Evolutionary conservation across 768 basidiomycete species (phyloP).

Genomic region (Mycena albidolilacea): DNA sequence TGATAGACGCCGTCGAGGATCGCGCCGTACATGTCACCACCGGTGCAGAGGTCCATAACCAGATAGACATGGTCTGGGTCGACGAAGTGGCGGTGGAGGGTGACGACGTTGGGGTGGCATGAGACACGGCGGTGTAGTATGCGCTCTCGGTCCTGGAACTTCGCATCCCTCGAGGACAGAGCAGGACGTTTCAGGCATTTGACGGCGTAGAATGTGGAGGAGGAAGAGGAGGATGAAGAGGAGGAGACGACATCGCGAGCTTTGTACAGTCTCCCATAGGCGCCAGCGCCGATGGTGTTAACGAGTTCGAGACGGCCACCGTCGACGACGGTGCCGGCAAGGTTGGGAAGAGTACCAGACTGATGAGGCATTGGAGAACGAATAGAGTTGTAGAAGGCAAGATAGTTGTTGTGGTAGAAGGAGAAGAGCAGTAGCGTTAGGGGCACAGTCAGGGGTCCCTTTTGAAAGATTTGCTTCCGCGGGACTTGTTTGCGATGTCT

Average conservation of each 20-base stretch:
- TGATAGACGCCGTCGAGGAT: conserved; percentile 59
- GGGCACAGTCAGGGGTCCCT: too few relatives aligned
- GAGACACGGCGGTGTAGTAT: conserved; percentile 50
- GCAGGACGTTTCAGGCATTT: conserved; percentile 65
- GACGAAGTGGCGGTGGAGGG: conserved; percentile 64
- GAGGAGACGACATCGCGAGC: conserved; percentile 25
- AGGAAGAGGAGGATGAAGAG: not conserved
- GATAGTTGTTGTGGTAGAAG: too few relatives aligned
- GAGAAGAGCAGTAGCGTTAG: too few relatives aligned
- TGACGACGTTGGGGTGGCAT: conserved; percentile 60
- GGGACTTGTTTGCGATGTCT: too few relatives aligned
- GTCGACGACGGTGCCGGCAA: conserved; percentile 26
- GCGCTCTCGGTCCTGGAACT: conserved; percentile 67
- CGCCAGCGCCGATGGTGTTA: conserved; percentile 35
- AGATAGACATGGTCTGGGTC: conserved; percentile 65
- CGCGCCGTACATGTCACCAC: conserved; percentile 64
- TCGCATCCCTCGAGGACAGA: conserved; percentile 55
- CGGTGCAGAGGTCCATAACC: conserved; percentile 52
- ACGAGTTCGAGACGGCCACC: conserved; percentile 33
- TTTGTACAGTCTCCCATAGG: conserved; percentile 38
- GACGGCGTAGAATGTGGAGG: conserved; percentile 53
- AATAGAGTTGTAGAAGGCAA: too few relatives aligned
- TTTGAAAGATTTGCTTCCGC: too few relatives aligned
- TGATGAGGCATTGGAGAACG: not conserved
- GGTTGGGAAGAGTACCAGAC: conserved; percentile 29